Evolutionary conservation across 768 basidiomycete genomes (phyloP).

Genomic region (Rhodotorula graminis): DNA sequence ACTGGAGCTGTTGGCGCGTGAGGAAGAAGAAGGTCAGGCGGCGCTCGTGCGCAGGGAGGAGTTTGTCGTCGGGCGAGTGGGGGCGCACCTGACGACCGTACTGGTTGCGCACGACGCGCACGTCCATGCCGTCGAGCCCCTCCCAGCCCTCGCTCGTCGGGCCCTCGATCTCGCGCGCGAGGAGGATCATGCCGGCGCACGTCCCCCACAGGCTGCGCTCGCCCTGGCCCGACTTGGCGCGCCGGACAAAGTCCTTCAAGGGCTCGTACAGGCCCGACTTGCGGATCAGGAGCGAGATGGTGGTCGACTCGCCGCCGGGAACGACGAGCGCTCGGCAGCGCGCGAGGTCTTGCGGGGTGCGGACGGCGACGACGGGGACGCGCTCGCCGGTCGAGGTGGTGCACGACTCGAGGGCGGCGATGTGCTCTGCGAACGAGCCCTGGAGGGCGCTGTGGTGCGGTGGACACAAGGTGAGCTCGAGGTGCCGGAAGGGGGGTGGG

Average conservation of each 20-base stretch:
- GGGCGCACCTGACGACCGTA: slow-evolving; percentile 80
- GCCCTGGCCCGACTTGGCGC: slow-evolving; percentile 4
- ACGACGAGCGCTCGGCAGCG: slow-evolving; percentile 81
- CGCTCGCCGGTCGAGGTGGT: slow-evolving; percentile 46
- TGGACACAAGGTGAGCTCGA: not conserved
- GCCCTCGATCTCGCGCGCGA: slow-evolving; percentile 60
- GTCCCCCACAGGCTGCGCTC: slow-evolving; percentile 85
- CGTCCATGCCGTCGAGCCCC: slow-evolving; percentile 70
- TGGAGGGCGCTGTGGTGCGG: slow-evolving; percentile 63
- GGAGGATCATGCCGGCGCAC: slow-evolving; percentile 88
- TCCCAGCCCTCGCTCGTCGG: slow-evolving; percentile 85
- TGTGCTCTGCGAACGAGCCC: slow-evolving; percentile 87
- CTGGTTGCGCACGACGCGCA: slow-evolving; percentile 78
- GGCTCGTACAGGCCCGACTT: slow-evolving; percentile 75
- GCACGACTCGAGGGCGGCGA: slow-evolving; percentile 57
- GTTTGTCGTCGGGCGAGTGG: slow-evolving; percentile 13
- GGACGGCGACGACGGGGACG: slow-evolving; percentile 51
- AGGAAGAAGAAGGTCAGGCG: too few relatives aligned
- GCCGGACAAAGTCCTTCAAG: slow-evolving; percentile 61
- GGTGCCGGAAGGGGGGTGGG: not conserved
- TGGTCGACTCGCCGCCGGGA: slow-evolving; percentile 94
- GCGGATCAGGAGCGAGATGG: slow-evolving; percentile 66
- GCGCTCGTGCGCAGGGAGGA: not conserved
- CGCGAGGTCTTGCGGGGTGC: slow-evolving; percentile 67
- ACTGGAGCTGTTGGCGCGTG: slow-evolving; percentile 67